Conservation (phyloP, 2,329 filamentous ascomycete species). For the Biscogniauxia mediterranea region DNA sequence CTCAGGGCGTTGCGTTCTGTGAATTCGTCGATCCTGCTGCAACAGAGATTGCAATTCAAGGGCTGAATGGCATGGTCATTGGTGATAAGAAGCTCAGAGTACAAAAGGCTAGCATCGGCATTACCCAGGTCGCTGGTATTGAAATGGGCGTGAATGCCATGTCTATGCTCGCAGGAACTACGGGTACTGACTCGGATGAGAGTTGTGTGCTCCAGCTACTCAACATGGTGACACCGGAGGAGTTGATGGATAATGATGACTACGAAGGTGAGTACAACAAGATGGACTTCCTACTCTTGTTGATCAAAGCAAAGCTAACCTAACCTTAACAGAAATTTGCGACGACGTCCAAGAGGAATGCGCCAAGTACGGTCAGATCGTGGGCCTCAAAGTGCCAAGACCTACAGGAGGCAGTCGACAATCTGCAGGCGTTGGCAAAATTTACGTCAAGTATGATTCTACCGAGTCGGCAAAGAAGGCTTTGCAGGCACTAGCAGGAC, state of each 20-base stretch:
- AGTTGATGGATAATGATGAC: conserved; percentile 89
- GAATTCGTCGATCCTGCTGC: conserved; percentile 79
- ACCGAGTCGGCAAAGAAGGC: conserved; percentile 79
- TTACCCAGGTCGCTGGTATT: conserved; percentile 85
- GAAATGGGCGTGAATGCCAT: conserved; percentile 98
- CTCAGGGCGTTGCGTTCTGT: conserved; percentile 89
- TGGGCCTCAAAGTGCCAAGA: conserved; percentile 90
- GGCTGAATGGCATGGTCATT: conserved; percentile 89
- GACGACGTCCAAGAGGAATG: conserved; percentile 95
- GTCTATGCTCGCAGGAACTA: conserved; percentile 93
- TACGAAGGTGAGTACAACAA: conserved; percentile 74
- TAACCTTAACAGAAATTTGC: conserved; percentile 74
- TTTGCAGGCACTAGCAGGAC: conserved; percentile 82
- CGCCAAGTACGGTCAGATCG: conserved; percentile 79
- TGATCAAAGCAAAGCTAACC: conserved; percentile 36
- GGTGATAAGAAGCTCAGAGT: conserved; percentile 85
- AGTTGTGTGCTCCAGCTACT: conserved; percentile 86
- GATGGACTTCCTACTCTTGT: neutral
- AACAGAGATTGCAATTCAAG: conserved; percentile 85
- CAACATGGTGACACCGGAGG: conserved; percentile 98
- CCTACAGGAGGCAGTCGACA: conserved; percentile 80
- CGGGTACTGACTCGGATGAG: conserved; percentile 72
- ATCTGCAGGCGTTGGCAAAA: conserved; percentile 90
- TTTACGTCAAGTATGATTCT: conserved; percentile 90
- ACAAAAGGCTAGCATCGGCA: conserved; percentile 83